A percentile compares a stretch with the other conserved stretches of the same genome.
These are phyloP conservation scores for Malus hybrid DNA, from an alignment of 331 rosid species.

Conservation along the genomic window DNA sequence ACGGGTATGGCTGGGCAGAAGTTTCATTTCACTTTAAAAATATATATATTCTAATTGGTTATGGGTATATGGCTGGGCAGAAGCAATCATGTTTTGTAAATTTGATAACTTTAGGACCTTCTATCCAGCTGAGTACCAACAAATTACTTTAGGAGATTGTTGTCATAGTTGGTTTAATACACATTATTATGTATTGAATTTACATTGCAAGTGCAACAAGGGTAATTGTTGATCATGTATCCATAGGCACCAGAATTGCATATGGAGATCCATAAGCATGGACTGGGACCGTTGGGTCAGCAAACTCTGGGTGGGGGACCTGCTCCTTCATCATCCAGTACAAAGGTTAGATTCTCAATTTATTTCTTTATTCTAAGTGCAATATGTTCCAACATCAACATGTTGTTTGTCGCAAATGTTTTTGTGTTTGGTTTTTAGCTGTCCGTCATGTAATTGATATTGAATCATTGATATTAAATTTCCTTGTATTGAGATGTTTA, in stretches of 20 bases:
- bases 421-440: background rate
- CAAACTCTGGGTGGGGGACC: slow-evolving; percentile 38
- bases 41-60: too few species aligned
- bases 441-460: background rate
- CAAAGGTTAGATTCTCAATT: slow-evolving; percentile 37
- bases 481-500: background rate
- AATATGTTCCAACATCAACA: background rate
- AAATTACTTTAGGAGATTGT: background rate
- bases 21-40: background rate
- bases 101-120: background rate
- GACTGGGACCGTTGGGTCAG: slow-evolving; percentile 29
- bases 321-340: slow-evolving; percentile 43
- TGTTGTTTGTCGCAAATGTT: background rate
- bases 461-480: background rate
- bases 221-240: slow-evolving; percentile 13
- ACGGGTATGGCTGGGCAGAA: background rate
- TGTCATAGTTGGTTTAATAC: background rate
- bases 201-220: background rate
- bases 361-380: background rate
- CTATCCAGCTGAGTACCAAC: background rate
- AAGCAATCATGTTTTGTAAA: background rate
- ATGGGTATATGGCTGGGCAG: too few species aligned
- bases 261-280: slow-evolving; percentile 60
- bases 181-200: background rate
- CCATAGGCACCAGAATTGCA: slow-evolving; percentile 70